Evolutionary conservation across 2,329 filamentous ascomycete species (phyloP).

Genomic region (Lachnellula suecica): DNA sequence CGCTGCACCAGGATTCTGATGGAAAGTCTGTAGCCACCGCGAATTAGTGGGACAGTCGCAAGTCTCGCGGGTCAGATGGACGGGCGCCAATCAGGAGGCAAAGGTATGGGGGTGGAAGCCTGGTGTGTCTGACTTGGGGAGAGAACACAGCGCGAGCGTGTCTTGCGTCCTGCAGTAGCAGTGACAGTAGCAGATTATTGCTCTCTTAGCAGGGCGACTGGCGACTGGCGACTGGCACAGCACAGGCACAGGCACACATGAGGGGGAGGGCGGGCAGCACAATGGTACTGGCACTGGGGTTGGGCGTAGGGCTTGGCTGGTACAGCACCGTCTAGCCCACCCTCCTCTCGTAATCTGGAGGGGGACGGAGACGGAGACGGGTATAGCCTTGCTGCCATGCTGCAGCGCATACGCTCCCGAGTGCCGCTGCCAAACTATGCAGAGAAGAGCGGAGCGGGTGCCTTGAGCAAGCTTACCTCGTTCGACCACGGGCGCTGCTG

Average conservation of each 20-base stretch:
- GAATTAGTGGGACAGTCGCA: slow-evolving; percentile 16
- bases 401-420: background rate
- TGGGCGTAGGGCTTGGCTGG: background rate
- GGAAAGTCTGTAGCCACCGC: slow-evolving; percentile 15
- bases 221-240: too few relatives aligned
- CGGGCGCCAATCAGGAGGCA: background rate
- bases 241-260: too few relatives aligned
- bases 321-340: too few relatives aligned
- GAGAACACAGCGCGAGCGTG: background rate
- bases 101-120: background rate
- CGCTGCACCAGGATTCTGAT: slow-evolving; percentile 12
- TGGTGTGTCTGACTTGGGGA: slow-evolving; percentile 4
- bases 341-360: too few relatives aligned
- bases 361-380: too few relatives aligned
- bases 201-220: too few relatives aligned
- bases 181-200: background rate
- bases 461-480: background rate
- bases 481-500: background rate
- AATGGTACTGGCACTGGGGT: background rate
- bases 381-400: too few relatives aligned
- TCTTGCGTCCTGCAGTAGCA: background rate
- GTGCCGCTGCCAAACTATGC: too few relatives aligned
- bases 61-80: slow-evolving; percentile 3
- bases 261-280: too few relatives aligned
- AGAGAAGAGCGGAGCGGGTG: background rate